A percentile compares a stretch with the other conserved stretches of the same genome.
Conservation (phyloP, 129 eudicot genomes). For the Helichrysum umbraculigerum region DNA sequence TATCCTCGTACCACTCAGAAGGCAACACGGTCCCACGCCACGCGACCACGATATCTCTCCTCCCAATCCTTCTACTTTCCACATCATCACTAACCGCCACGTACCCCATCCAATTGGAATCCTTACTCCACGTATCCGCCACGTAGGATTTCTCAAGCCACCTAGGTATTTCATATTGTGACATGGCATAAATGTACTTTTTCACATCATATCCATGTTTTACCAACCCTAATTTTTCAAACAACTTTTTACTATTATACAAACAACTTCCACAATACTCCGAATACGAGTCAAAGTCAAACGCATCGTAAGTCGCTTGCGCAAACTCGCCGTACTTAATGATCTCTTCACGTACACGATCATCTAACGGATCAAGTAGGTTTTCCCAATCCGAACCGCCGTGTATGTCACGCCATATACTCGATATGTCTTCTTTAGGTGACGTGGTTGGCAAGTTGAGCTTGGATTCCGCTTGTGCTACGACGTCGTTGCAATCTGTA, state of each 20-base stretch:
- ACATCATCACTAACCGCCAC: slow-evolving; percentile 68
- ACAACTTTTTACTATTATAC: slow-evolving; percentile 44
- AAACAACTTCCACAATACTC: slow-evolving; percentile 77
- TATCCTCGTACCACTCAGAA: slow-evolving; percentile 77
- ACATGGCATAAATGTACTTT: slow-evolving; percentile 75
- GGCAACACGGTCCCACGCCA: slow-evolving; percentile 90
- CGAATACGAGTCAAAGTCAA: slow-evolving; percentile 70
- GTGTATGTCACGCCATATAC: slow-evolving; percentile 62
- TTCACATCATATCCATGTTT: slow-evolving; percentile 57
- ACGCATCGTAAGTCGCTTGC: slow-evolving; percentile 80
- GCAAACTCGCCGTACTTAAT: slow-evolving; percentile 75
- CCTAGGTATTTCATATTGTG: slow-evolving; percentile 54
- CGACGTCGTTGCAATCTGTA: slow-evolving; percentile 8
- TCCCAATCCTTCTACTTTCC: slow-evolving; percentile 52
- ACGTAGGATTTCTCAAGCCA: slow-evolving; percentile 65
- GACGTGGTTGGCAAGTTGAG: slow-evolving; percentile 51
- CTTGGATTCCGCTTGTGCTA: slow-evolving; percentile 37
- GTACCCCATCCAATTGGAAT: slow-evolving; percentile 80
- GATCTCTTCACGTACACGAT: slow-evolving; percentile 47
- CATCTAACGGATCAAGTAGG: slow-evolving; percentile 67
- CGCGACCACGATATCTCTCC: slow-evolving; percentile 66
- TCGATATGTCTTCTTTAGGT: slow-evolving; percentile 59
- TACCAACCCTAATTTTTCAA: slow-evolving; percentile 46
- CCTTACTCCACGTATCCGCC: slow-evolving; percentile 64
- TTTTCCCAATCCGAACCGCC: slow-evolving; percentile 62